Conservation (phyloP, 345 rosid genomes). For the Kernera saxatilis region DNA sequence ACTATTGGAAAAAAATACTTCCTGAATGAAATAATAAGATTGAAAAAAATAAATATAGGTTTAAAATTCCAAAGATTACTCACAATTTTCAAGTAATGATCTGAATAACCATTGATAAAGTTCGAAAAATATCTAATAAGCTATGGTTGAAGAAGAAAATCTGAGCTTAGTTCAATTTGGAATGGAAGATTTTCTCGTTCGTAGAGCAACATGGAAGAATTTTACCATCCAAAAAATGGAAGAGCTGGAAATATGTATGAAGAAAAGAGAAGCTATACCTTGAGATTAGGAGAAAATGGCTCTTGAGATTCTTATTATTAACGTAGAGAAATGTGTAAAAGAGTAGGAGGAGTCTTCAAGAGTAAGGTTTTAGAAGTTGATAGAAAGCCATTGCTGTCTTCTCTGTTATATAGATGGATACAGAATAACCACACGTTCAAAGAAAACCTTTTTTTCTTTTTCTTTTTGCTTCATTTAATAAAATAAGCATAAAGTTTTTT, state of each 20-base stretch:
- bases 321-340: constrained; percentile 4
- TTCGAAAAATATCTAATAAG: background rate
- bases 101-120: background rate
- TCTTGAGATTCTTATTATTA: background rate
- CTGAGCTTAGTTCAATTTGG: background rate
- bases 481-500: background rate
- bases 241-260: background rate
- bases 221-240: background rate
- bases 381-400: constrained; percentile 21
- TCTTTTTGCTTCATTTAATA: background rate
- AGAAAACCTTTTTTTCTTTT: background rate
- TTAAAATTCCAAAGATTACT: background rate
- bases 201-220: background rate
- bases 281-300: constrained; percentile 20
- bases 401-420: constrained; percentile 27
- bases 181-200: background rate
- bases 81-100: background rate
- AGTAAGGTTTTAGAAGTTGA: constrained; percentile 25
- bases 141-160: background rate
- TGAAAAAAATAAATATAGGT: background rate
- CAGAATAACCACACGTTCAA: constrained; percentile 24
- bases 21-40: background rate
- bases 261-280: constrained; percentile 8
- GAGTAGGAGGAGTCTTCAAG: constrained; percentile 8
- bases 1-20: background rate